Evolutionary conservation across 139 green algal species (phyloP), one percentile per base, ranked within the genome.

Genomic region (Volvox africanus): DNA sequence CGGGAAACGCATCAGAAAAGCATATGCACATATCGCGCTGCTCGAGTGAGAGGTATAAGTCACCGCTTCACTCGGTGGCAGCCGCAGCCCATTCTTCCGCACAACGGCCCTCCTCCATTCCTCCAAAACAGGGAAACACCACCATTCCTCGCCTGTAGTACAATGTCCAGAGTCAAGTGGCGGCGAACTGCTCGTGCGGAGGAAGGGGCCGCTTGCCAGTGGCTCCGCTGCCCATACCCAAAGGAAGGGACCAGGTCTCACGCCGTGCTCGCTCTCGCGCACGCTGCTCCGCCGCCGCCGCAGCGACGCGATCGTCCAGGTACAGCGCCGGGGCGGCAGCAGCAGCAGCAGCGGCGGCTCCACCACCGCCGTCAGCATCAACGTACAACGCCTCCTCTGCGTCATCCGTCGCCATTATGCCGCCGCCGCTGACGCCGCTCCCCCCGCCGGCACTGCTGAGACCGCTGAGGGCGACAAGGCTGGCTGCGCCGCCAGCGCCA

Each of bases 241-340:
- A 44, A 55, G 86, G 86, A 73, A 90, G 73, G 1, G 86, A 90
- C 86, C 86, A 90, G 9, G 86, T 90, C 73, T 90, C 86, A 50
- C 86, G 86, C 20, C 86, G 86, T 2, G 86, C 86, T 11, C 86
- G 71, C 73, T 90, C 86, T 9, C 86, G 73, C 0, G 86, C 86
- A 14, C 86, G 86, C 86, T 84, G 71, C 86, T 90, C 86, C 65
- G 82, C 82, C 44, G 85, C 85, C 69, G 85, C 85, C 16, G 69
- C 69, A 1, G 69, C 44, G 18, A 65, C 44, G 9, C 69, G 85
- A 44, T 82, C 85, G 71, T 89, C 85, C 28, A 32, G 1, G 69
- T 82, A 61, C 33, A 77, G 30, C 44, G 82, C 21, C 62, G 61
- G 9, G 1, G 17, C n/a, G 61, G 14, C 81, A 55, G n/a, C 55